Conservation (phyloP, 768 basidiomycete genomes). For the Pisolithus marmoratus region DNA sequence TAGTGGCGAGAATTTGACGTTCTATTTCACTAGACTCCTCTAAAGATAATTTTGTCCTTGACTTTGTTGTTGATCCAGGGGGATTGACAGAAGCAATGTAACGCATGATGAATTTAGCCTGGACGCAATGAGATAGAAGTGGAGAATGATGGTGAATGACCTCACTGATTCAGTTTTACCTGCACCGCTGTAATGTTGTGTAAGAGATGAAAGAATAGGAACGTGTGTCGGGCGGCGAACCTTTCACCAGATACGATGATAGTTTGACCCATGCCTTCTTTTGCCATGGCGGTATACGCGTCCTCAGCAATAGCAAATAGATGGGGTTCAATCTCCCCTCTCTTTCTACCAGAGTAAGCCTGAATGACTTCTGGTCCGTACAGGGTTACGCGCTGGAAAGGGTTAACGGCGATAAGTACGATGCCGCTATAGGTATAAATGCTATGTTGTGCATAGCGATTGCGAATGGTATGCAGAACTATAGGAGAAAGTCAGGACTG, state of each 20-base stretch:
- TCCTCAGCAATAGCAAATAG: conserved; percentile 99
- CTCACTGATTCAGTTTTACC: conserved; percentile 97
- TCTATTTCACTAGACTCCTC: conserved; percentile 94
- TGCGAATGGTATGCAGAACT: conserved; percentile 96
- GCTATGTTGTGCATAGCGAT: conserved; percentile 94
- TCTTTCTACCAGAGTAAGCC: conserved; percentile 85
- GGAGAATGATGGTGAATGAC: background rate
- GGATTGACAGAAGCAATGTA: conserved; percentile 98
- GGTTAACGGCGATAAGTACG: conserved; percentile 97
- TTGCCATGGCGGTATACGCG: conserved; percentile 96
- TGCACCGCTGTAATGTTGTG: conserved; percentile 67
- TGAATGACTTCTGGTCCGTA: conserved; percentile 98
- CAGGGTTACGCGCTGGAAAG: conserved; percentile 94
- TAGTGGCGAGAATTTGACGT: conserved; percentile 96
- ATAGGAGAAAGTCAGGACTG: conserved; percentile 3
- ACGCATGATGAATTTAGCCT: conserved; percentile 99
- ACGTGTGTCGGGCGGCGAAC: conserved; percentile 37
- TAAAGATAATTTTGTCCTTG: conserved; percentile 64
- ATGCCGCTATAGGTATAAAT: conserved; percentile 99
- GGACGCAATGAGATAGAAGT: conserved; percentile 6
- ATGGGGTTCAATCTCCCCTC: conserved; percentile 96
- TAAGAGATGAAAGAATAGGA: conserved; percentile 7
- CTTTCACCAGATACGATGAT: conserved; percentile 99
- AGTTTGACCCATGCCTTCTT: conserved; percentile 91
- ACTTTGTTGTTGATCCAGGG: conserved; percentile 51